These are phyloP conservation scores for Populus alba DNA, from an alignment of 345 rosid genomes.

Conservation along the genomic window DNA sequence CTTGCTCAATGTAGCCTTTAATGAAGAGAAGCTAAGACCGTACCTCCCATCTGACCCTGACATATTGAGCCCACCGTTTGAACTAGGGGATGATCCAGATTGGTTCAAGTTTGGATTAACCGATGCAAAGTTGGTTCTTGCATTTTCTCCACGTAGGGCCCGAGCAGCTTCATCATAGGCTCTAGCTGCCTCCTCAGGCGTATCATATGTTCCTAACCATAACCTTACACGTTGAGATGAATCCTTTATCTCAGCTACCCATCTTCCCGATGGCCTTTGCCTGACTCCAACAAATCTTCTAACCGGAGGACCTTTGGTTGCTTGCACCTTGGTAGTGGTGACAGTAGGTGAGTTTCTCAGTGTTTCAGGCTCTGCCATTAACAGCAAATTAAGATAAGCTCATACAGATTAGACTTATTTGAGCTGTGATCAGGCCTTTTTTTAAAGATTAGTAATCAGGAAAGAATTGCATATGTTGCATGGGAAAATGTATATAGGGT, in stretches of 20 bases:
- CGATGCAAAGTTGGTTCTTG: constrained; percentile 55
- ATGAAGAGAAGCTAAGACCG: constrained; percentile 52
- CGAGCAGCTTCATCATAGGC: constrained; percentile 75
- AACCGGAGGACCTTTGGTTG: constrained; percentile 16
- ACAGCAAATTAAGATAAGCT: not conserved
- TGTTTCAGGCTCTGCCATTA: constrained; percentile 43
- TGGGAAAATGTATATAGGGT: not conserved
- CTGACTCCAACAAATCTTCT: constrained; percentile 63
- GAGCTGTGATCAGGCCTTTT: constrained; percentile 1
- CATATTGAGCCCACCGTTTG: constrained; percentile 12
- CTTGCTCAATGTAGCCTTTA: constrained; percentile 64
- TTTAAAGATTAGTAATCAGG: not conserved
- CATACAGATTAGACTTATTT: not conserved
- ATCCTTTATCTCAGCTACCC: constrained; percentile 82
- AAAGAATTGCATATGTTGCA: not conserved
- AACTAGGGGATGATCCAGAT: constrained; percentile 6
- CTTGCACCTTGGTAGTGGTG: constrained; percentile 15
- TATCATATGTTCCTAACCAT: constrained; percentile 71
- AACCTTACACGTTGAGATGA: constrained; percentile 60
- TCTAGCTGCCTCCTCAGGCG: constrained; percentile 70
- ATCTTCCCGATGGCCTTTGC: constrained; percentile 69
- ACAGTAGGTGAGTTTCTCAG: constrained; percentile 11
- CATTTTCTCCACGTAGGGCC: constrained; percentile 63
- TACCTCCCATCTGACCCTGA: constrained; percentile 27
- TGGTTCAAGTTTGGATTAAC: constrained; percentile 9